Conservation (phyloP, 129 eudicot genomes). For the Flaveria brownii region DNA sequence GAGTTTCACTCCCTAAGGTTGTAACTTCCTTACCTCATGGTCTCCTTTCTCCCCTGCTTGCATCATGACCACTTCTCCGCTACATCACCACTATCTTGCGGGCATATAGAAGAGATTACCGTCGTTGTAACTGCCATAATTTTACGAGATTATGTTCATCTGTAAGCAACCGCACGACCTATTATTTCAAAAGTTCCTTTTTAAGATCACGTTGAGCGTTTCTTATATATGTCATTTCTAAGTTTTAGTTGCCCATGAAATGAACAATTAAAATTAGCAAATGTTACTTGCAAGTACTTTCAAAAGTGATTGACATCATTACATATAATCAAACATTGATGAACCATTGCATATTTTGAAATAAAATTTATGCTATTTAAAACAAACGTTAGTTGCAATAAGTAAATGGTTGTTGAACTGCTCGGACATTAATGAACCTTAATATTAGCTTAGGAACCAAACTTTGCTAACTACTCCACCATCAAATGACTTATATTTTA, state of each 20-base stretch:
- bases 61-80: no score
- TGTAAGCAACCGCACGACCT: no score
- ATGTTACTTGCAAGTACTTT: neutral
- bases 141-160: no score
- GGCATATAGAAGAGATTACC: no score
- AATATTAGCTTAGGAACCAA: neutral
- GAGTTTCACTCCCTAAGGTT: no score
- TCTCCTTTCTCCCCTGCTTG: no score
- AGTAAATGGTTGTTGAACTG: constrained; percentile 1
- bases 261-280: neutral
- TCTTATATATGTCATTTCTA: neutral
- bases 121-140: no score
- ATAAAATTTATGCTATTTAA: neutral
- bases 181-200: neutral
- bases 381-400: neutral
- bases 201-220: neutral
- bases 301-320: neutral
- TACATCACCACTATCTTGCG: no score
- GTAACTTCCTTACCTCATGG: no score
- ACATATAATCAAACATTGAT: neutral
- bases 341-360: neutral
- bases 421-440: neutral
- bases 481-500: no score
- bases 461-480: neutral
- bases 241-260: neutral